Evolutionary conservation across 129 eudicot species (phyloP).

Genomic region (Flaveria brownii): DNA sequence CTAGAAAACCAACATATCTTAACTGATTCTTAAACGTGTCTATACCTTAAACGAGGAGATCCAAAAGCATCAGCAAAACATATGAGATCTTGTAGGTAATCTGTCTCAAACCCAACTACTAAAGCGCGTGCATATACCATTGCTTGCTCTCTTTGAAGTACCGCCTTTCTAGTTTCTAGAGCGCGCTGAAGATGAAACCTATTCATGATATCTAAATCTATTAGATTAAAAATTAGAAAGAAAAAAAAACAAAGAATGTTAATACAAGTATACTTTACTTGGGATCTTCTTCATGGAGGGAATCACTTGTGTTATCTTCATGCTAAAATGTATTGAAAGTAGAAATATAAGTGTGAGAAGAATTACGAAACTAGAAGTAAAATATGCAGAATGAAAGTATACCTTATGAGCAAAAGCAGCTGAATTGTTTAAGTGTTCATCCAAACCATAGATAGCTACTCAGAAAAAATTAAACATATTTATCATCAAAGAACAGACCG

Average conservation of each 20-base stretch:
- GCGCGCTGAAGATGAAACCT: slow-evolving; percentile 80
- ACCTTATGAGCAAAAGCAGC: slow-evolving; percentile 47
- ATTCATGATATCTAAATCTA: neutral
- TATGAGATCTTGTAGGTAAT: slow-evolving; percentile 58
- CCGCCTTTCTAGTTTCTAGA: slow-evolving; percentile 69
- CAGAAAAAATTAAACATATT: neutral
- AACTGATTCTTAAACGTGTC: slow-evolving; percentile 4
- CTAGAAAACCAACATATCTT: neutral
- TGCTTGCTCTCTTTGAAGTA: slow-evolving; percentile 85
- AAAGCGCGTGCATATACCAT: slow-evolving; percentile 93
- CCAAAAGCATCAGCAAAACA: slow-evolving; percentile 84
- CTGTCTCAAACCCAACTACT: slow-evolving; percentile 78
- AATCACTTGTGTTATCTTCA: slow-evolving; percentile 44
- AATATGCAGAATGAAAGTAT: slow-evolving; percentile 9
- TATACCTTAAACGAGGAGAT: slow-evolving; percentile 80
- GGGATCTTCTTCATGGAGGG: slow-evolving; percentile 55
- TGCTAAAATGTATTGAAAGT: slow-evolving; percentile 37
- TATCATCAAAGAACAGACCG: neutral
- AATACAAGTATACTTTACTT: slow-evolving; percentile 47
- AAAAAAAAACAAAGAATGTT: neutral
- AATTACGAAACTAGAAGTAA: slow-evolving; percentile 12
- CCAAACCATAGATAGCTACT: slow-evolving; percentile 31
- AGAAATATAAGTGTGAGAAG: slow-evolving; percentile 16
- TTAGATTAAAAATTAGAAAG: neutral
- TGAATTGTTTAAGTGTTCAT: slow-evolving; percentile 38